These are phyloP conservation scores for Solanum neorickii DNA, from an alignment of 257 asterid species.

Conservation along the genomic window DNA sequence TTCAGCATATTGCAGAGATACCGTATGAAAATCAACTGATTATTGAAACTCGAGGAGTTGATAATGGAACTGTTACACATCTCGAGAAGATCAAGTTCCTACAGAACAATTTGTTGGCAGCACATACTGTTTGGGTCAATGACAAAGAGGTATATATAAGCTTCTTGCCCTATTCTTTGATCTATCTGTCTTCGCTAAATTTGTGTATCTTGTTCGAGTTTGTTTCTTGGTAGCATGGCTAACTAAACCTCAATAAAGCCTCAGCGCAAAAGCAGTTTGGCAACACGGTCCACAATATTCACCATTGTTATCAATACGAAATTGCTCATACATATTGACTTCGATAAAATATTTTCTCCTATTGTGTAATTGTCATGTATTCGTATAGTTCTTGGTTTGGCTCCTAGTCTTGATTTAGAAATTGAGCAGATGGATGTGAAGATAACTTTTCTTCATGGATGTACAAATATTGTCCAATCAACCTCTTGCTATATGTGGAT, in stretches of 20 bases:
- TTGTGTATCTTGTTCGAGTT: neutral
- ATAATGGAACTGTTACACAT: constrained; percentile 65
- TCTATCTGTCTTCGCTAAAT: neutral
- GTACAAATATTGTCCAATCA: no score
- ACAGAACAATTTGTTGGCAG: constrained; percentile 51
- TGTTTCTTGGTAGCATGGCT: neutral
- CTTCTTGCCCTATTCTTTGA: neutral
- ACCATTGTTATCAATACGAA: no score
- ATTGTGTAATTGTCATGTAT: no score
- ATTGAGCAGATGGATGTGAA: no score
- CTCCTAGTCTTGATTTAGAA: no score
- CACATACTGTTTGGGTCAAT: constrained; percentile 79
- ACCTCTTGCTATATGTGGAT: no score
- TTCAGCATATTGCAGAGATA: constrained; percentile 81
- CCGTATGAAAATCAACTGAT: constrained; percentile 60
- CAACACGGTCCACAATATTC: no score
- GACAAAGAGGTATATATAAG: constrained; percentile 36
- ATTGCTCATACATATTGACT: no score
- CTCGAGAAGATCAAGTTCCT: constrained; percentile 57
- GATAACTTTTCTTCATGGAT: no score
- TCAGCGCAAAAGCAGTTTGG: no score
- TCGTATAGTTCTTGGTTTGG: no score
- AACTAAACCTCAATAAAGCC: neutral
- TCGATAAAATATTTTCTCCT: no score
- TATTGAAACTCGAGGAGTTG: constrained; percentile 42